Percentiles rank a stretch among this genome's conserved stretches.
These are phyloP conservation scores for Rhizopogon vesiculosus DNA, from an alignment of 768 basidiomycete genomes.

Conservation along the genomic window DNA sequence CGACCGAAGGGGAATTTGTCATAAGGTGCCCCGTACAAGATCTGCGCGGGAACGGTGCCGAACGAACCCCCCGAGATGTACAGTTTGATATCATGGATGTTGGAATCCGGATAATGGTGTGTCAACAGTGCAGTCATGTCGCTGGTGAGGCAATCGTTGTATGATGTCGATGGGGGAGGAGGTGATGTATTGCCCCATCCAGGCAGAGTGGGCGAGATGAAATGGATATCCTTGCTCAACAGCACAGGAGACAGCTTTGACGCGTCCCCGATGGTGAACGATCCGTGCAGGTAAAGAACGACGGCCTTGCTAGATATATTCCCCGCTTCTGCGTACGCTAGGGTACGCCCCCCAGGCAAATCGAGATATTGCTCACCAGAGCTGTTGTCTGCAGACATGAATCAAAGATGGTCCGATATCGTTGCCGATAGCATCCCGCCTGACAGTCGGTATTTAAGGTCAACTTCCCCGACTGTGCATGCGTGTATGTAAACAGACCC, in stretches of 20 bases:
- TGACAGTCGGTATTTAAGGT: neutral
- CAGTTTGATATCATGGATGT: constrained; percentile 32
- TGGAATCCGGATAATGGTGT: constrained; percentile 42
- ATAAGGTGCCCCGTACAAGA: constrained; percentile 48
- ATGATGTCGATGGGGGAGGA: constrained; percentile 27
- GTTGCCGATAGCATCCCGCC: too few species aligned
- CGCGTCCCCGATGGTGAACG: constrained; percentile 45
- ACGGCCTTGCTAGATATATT: constrained; percentile 43
- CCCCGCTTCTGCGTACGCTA: constrained; percentile 53
- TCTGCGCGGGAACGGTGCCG: constrained; percentile 52
- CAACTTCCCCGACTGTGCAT: neutral
- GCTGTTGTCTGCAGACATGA: neutral
- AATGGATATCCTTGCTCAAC: constrained; percentile 37
- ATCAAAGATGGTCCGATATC: neutral
- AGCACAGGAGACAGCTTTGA: constrained; percentile 29
- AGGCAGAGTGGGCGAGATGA: constrained; percentile 48
- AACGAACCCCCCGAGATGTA: constrained; percentile 52
- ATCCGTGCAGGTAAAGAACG: constrained; percentile 52
- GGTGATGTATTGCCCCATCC: constrained; percentile 57
- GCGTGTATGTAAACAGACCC: neutral
- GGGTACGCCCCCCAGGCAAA: constrained; percentile 35
- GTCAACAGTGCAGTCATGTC: constrained; percentile 44
- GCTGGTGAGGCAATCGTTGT: constrained; percentile 35
- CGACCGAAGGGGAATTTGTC: constrained; percentile 46
- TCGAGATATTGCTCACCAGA: constrained; percentile 12